A percentile compares a stretch with the other conserved stretches of the same genome.
phyloP scores from a whole-genome alignment of 345 rosid species.

The Brassica rapa region DNA sequence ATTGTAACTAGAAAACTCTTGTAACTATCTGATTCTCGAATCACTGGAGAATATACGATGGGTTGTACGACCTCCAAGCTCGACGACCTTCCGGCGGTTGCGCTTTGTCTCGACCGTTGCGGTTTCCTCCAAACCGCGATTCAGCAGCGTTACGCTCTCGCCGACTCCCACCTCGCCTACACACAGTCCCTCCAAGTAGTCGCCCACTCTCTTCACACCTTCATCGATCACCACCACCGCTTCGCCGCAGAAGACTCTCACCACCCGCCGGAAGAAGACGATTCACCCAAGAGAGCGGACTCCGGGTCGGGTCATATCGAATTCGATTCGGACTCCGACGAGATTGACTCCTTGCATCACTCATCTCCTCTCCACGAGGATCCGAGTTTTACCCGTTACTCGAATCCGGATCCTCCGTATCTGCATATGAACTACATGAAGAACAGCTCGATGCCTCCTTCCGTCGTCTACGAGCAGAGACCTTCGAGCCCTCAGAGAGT shows the following conservation, averaged over 20 bases:
- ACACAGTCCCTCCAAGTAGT: conserved; percentile 51
- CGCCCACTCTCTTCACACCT: conserved; percentile 55
- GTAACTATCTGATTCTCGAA: conserved; percentile 19
- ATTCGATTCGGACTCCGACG: conserved; percentile 57
- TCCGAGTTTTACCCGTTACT: neutral
- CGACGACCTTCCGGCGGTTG: conserved; percentile 92
- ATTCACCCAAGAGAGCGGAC: conserved; percentile 28
- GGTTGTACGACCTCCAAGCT: conserved; percentile 86
- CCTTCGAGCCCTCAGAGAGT: conserved; percentile 59
- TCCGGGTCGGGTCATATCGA: conserved; percentile 68
- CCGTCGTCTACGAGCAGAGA: conserved; percentile 64
- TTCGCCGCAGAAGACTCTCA: conserved; percentile 10
- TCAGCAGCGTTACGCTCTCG: conserved; percentile 63
- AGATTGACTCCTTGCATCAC: conserved; percentile 45
- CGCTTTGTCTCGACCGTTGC: conserved; percentile 81
- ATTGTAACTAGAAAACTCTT: neutral
- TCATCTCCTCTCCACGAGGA: conserved; percentile 60
- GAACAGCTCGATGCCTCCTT: conserved; percentile 57
- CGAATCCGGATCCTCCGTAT: conserved; percentile 31
- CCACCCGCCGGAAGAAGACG: conserved; percentile 18
- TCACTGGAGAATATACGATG: conserved; percentile 41
- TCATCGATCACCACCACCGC: conserved; percentile 48
- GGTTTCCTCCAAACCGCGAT: conserved; percentile 65
- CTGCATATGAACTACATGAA: conserved; percentile 78
- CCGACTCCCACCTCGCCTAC: conserved; percentile 76